Conservation (phyloP, 495 filamentous ascomycete genomes). For the Umbilicaria muhlenbergii region DNA sequence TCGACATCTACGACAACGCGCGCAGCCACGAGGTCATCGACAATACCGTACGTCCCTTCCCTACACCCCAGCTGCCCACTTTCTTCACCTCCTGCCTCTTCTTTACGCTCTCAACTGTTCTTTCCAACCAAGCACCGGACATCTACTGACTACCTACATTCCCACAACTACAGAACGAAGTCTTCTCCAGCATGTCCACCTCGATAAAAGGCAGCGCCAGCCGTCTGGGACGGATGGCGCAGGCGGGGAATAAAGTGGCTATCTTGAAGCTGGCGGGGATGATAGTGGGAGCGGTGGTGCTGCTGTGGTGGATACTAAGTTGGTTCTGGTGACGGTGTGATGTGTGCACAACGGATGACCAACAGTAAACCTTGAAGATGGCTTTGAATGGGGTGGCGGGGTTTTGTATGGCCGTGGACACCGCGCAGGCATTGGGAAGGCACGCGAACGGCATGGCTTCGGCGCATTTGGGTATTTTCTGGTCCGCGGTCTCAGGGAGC, state of each 20-base stretch:
- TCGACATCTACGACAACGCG: slow-evolving; percentile 95
- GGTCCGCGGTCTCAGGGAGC: too few species aligned
- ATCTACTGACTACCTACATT: not conserved
- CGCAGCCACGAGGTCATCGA: slow-evolving; percentile 76
- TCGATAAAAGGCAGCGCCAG: slow-evolving; percentile 69
- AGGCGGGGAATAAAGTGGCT: slow-evolving; percentile 76
- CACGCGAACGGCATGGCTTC: too few species aligned
- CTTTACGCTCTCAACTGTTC: not conserved
- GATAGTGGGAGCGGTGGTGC: slow-evolving; percentile 52
- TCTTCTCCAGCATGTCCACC: slow-evolving; percentile 41
- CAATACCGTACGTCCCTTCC: slow-evolving; percentile 44
- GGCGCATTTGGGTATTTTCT: too few species aligned
- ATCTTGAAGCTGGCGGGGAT: slow-evolving; percentile 81
- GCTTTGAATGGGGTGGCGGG: too few species aligned
- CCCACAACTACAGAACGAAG: slow-evolving; percentile 33
- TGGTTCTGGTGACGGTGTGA: slow-evolving; percentile 30
- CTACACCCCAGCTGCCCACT: not conserved
- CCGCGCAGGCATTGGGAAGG: too few species aligned
- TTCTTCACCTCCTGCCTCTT: not conserved
- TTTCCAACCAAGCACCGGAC: not conserved
- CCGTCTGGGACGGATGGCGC: slow-evolving; percentile 84
- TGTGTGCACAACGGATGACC: too few species aligned
- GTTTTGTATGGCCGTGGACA: too few species aligned
- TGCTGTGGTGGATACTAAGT: slow-evolving; percentile 55
- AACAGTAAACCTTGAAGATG: too few species aligned